These are phyloP conservation scores for Talaromyces stipitatus DNA, from an alignment of 495 filamentous ascomycete genomes.

Conservation along the genomic window DNA sequence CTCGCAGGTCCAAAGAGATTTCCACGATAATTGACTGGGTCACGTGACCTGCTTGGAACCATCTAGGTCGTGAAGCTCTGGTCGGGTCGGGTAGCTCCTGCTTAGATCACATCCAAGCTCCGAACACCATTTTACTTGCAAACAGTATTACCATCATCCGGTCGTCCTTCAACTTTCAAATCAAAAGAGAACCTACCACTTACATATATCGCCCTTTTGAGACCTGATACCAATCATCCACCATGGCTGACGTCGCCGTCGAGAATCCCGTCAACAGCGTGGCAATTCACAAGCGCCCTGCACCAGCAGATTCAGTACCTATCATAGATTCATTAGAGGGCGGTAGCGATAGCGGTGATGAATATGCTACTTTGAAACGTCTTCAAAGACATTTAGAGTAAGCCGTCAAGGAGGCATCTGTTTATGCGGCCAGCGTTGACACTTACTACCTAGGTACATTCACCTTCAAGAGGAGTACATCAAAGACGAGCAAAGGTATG, in stretches of 20 bases:
- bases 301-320: slow-evolving; percentile 71
- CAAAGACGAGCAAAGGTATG: slow-evolving; percentile 96
- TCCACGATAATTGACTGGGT: background rate
- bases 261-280: slow-evolving; percentile 68
- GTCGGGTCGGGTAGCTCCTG: background rate
- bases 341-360: slow-evolving; percentile 74
- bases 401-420: slow-evolving; percentile 14
- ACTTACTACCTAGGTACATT: slow-evolving; percentile 61
- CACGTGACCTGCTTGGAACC: background rate
- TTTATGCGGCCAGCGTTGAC: slow-evolving; percentile 20
- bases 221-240: slow-evolving; percentile 17
- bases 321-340: slow-evolving; percentile 87
- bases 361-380: slow-evolving; percentile 92
- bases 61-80: background rate
- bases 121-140: background rate
- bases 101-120: background rate
- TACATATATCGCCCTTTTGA: background rate
- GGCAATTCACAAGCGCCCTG: slow-evolving; percentile 67
- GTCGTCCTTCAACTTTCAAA: too few relatives aligned
- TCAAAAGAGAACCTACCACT: too few relatives aligned
- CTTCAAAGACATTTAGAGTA: slow-evolving; percentile 93
- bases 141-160: background rate
- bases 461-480: slow-evolving; percentile 99
- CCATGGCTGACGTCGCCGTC: slow-evolving; percentile 77
- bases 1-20: too few relatives aligned